Evolutionary conservation across 805 yeast species (phyloP), one percentile per base, ranked within the genome.

Genomic region (Sugiyamaella smithiae): DNA sequence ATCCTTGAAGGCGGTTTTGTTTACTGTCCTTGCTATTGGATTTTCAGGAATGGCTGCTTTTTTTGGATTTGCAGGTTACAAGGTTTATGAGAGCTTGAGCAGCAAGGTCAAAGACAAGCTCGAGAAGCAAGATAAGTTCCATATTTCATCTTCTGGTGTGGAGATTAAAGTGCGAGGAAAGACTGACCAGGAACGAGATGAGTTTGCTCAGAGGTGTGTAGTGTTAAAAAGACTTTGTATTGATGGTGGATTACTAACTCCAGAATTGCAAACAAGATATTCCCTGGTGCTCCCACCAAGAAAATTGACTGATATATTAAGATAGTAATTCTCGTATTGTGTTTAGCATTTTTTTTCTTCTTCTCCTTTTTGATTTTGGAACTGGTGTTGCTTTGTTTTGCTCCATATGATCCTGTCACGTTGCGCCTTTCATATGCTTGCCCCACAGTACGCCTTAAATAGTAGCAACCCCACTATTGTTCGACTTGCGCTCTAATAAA

Each of bases 1-100:
- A 3, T 33, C 43, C 28, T 19, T 42, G 4, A 16, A 29, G 8
- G 12, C 31, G 9, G 17, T 45, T 5, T 26, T 31, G 22, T 32
- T 45, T 25, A 11, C 32, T 16, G 19, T 45, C n/a, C 25, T 45
- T 3, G 48, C 54, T 4, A 40, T 48, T 11, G 48, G 47, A 7
- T 28, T 52, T 14, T 37, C 37, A 14, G 40, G 48, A 6, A 37
- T 50, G 40, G 41, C 42, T 3, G 49, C 47, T 1, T 33, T 48
- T n/a, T 36, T 58, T n/a, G 51, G 54, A 29, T 54, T 46, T 36
- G 54, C 47, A 5, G 38, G 38, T 12, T 58, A 52, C 45, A 25
- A 35, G 22, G 54, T 51, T 5, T 42, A 38, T 33, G 11, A 31
- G 31, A 40, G 45, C 19, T 19, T 58, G 12, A 14, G 23, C 23